Percentiles rank a stretch among this genome's conserved stretches.
phyloP scores from a whole-genome alignment of 805 yeast species.

The Priceomyces castillae region DNA sequence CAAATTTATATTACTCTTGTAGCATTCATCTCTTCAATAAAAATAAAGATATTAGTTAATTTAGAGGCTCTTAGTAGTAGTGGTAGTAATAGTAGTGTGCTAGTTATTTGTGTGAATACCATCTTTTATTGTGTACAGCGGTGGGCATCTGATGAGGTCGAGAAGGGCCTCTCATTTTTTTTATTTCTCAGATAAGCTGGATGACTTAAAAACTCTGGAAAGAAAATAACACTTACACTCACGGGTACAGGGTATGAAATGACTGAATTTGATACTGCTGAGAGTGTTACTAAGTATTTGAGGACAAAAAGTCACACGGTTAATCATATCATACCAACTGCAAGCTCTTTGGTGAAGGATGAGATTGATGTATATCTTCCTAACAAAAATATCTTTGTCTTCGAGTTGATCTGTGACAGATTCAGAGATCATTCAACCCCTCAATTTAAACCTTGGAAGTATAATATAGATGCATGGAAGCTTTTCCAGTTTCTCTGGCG shows the following conservation, averaged over 20 bases:
- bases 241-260: neutral
- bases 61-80: too few species aligned
- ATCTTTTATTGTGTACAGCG: too few species aligned
- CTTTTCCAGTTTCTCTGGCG: conserved; percentile 44
- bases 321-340: conserved; percentile 38
- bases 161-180: neutral
- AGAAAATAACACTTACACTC: neutral
- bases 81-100: too few species aligned
- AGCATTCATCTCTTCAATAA: neutral
- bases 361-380: conserved; percentile 48
- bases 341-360: conserved; percentile 31
- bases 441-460: conserved; percentile 42
- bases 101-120: too few species aligned
- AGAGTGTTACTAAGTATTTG: conserved; percentile 53
- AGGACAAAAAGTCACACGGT: conserved; percentile 51
- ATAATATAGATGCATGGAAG: conserved; percentile 47
- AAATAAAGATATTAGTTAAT: too few species aligned
- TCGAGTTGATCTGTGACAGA: conserved; percentile 61
- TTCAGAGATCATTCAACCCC: conserved; percentile 47
- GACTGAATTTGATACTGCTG: conserved; percentile 27
- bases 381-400: conserved; percentile 49
- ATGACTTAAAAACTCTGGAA: neutral
- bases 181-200: neutral
- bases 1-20: neutral
- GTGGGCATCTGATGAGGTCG: too few species aligned